Base-by-base conservation (phyloP, 345 rosid species). In the Euphorbia lathyris region DNA sequence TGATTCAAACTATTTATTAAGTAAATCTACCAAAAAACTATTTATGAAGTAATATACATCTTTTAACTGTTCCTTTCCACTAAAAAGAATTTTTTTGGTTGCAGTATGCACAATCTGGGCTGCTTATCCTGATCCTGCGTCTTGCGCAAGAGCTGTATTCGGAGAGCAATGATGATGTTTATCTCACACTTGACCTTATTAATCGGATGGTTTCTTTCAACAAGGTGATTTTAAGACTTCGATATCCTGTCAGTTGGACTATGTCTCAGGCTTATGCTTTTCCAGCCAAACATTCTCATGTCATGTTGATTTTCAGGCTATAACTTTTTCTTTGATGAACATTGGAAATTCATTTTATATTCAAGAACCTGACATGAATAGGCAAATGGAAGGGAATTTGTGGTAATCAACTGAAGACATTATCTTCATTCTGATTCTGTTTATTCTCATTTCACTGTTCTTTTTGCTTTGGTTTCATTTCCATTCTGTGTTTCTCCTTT, bases 161-260 rank as follows among this genome's bases (percentile, higher is more conserved):
- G 52, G 96, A 87, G 73, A 77, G 79, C 71, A 88, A 80, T 27
- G 71, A 77, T 66, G 93, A 92, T 78, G 83, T 82, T 65, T 72
- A 77, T 83, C 83, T 61, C 79, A 85, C 72, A 77, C 88, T 95
- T 42, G 96, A 92, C 74, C 85, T 95, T 60, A 84, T 95, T 65
- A 75, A 77, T 76, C 86, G 88, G 67, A 84, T 95, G 90, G 88
- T 90, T 70, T 88, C 93, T 67, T 92, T 74, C 76, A 88, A 84
- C 84, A 76, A 20, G 95, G 98, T 94, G 85, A 82, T 63, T 72
- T 27, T 17, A 26, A 7, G 25, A 43, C 7, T 47, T 25, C 59
- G 29, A 17, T 59, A 59, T 47, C 16, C 2, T 58, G 40, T 51
- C 53, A 9, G 13, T 59, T 60, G 32, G 63, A 66, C 34, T 22